phyloP scores from a whole-genome alignment of 257 asterid genomes.

The Schizonepeta tenuifolia region DNA sequence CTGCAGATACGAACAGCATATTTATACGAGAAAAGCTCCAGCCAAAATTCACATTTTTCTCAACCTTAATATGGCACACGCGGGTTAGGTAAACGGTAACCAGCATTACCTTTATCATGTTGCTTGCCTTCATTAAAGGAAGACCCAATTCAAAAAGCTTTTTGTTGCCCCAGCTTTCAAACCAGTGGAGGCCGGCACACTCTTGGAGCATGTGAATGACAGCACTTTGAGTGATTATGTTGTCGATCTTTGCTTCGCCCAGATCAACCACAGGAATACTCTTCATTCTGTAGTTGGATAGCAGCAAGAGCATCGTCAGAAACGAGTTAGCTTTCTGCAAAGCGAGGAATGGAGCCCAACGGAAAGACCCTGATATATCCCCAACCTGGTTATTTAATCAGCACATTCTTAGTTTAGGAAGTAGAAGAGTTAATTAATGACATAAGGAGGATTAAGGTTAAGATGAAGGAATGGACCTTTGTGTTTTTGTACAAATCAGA shows the following conservation, averaged over 20 bases:
- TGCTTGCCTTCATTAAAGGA: slow-evolving; percentile 69
- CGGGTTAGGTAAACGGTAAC: background rate
- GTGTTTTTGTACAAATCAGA: slow-evolving; percentile 90
- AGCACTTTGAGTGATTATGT: slow-evolving; percentile 87
- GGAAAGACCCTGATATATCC: slow-evolving; percentile 92
- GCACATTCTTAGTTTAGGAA: slow-evolving; percentile 9
- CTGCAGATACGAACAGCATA: slow-evolving; percentile 36
- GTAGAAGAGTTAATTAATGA: background rate
- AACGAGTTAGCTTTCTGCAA: slow-evolving; percentile 91
- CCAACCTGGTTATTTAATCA: slow-evolving; percentile 61
- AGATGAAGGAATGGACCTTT: slow-evolving; percentile 53
- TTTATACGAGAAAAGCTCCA: background rate
- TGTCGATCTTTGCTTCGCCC: slow-evolving; percentile 82
- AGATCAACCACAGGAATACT: slow-evolving; percentile 91
- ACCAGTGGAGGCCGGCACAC: slow-evolving; percentile 98
- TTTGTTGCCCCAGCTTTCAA: slow-evolving; percentile 96
- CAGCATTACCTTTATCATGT: slow-evolving; percentile 63
- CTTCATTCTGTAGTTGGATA: slow-evolving; percentile 95
- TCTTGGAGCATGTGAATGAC: slow-evolving; percentile 97
- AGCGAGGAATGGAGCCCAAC: slow-evolving; percentile 99
- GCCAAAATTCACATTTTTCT: no score
- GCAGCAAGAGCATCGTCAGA: slow-evolving; percentile 90
- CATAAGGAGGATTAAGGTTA: background rate
- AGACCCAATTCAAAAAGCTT: slow-evolving; percentile 88
- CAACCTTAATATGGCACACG: background rate